phyloP scores from a whole-genome alignment of 352 stramenopile species.

The Globisporangium irregulare region DNA sequence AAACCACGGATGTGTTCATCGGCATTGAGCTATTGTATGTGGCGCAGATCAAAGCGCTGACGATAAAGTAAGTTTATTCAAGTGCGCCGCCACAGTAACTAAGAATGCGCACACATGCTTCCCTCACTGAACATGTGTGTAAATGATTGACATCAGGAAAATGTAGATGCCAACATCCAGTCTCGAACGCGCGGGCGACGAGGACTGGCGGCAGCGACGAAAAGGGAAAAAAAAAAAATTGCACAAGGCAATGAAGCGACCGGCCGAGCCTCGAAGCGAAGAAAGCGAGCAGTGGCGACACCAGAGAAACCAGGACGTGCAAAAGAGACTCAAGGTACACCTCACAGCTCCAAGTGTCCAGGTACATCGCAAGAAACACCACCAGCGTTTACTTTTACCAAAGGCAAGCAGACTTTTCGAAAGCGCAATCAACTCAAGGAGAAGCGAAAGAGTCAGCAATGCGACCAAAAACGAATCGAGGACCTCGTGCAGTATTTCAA shows the following conservation, averaged over 20 bases:
- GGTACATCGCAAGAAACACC: conserved; percentile 35
- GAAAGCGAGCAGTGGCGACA: not conserved
- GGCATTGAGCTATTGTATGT: not conserved
- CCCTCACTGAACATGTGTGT: not conserved
- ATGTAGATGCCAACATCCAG: conserved; percentile 8
- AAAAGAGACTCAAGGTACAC: not conserved
- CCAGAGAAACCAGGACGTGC: not conserved
- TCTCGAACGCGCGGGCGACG: not conserved
- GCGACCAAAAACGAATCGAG: conserved; percentile 48
- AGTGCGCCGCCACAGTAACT: not conserved
- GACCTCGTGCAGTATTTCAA: conserved; percentile 66
- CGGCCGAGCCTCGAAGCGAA: conserved; percentile 3
- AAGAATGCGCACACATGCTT: not conserved
- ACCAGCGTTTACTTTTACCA: conserved; percentile 48
- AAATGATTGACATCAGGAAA: conserved; percentile 6
- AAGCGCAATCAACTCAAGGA: conserved; percentile 33
- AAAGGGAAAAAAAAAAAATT: not conserved
- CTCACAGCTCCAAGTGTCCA: conserved; percentile 17
- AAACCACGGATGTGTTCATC: not conserved
- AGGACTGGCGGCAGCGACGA: not conserved
- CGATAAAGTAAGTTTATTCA: not conserved
- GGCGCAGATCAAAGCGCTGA: not conserved
- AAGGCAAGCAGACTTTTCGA: conserved; percentile 41
- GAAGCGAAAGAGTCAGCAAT: conserved; percentile 28
- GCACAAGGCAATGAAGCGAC: not conserved